Conservation (phyloP, 306 rosid species). For the Vigna mungo region DNA sequence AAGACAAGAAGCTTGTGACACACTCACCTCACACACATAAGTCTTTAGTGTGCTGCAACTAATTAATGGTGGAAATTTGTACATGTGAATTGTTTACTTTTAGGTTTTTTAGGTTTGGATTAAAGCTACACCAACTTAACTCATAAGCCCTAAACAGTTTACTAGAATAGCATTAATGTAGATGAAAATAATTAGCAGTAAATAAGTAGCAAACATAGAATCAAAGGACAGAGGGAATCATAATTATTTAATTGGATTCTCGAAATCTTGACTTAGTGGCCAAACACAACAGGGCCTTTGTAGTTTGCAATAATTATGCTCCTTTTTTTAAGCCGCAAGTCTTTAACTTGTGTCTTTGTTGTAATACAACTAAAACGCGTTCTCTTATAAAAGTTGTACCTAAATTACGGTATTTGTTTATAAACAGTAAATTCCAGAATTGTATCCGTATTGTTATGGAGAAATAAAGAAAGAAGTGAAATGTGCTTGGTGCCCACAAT, state of each 20-base stretch:
- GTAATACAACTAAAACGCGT: no score
- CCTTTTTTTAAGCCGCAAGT: background rate
- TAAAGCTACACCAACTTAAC: background rate
- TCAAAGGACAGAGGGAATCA: background rate
- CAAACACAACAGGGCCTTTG: background rate
- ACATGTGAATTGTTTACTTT: background rate
- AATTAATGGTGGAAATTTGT: no score
- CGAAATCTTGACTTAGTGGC: slow-evolving; percentile 15
- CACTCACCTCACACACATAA: no score
- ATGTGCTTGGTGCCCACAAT: slow-evolving; percentile 14
- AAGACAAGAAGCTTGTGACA: background rate
- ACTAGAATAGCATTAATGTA: no score
- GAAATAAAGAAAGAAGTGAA: slow-evolving; percentile 4
- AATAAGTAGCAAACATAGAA: background rate
- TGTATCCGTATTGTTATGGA: background rate
- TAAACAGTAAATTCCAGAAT: no score
- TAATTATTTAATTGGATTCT: background rate
- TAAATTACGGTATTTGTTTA: no score
- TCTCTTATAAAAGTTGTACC: no score
- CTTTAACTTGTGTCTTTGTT: background rate
- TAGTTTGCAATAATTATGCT: background rate
- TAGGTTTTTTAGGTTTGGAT: no score
- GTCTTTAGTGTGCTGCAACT: no score
- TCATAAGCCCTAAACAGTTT: no score
- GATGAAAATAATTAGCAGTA: no score